Evolutionary conservation across 805 yeast species (phyloP), one percentile per base, ranked within the genome.

Genomic region (Metschnikowia santaceciliae): DNA sequence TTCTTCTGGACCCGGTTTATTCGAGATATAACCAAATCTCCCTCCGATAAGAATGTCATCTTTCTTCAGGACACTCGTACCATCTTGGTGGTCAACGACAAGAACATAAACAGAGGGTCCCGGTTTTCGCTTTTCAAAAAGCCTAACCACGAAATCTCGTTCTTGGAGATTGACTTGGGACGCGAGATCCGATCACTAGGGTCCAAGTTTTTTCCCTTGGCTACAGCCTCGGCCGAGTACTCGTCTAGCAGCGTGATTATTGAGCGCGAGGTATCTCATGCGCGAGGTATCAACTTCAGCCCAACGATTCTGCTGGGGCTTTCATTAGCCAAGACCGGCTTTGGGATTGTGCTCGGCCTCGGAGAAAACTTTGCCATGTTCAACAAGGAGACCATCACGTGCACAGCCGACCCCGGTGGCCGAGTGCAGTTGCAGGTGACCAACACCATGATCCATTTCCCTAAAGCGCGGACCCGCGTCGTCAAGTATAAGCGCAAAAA

Each of bases 351-450:
- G 8, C 22, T 53, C 32, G 52, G 48, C 17, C 33, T 44, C 13
- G 48, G 52, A 3, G 35, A 51, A n/a, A 46, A 45, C 20, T 23
- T 47, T 17, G 41, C 42, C 17, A 22, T 42, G 23, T 46, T 52
- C 38, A 56, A 53, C 36, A 45, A 49, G 19, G 56, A 56, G 32
- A 51, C 44, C 14, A 45, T 57, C 35, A 50, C 55, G 19, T 57
- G 61, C 49, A 41, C 50, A 10, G 55, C 59, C 15, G 32, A 46
- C 7, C 50, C 61, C 8, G 61, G 61, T 4, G 60, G 56, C 33
- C 44, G 48, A 4, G 56, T 44, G 30, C 61, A 57, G 47, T 39
- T 57, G 38, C 61, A 57, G 49, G 58, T 52, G 19, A 57, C 55
- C 45, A 57, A 49, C 41, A 43, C 46, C 17, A 54, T 57, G 55